Evolutionary conservation across 2,329 filamentous ascomycete genomes (phyloP).

Genomic region (Seiridium cupressi): DNA sequence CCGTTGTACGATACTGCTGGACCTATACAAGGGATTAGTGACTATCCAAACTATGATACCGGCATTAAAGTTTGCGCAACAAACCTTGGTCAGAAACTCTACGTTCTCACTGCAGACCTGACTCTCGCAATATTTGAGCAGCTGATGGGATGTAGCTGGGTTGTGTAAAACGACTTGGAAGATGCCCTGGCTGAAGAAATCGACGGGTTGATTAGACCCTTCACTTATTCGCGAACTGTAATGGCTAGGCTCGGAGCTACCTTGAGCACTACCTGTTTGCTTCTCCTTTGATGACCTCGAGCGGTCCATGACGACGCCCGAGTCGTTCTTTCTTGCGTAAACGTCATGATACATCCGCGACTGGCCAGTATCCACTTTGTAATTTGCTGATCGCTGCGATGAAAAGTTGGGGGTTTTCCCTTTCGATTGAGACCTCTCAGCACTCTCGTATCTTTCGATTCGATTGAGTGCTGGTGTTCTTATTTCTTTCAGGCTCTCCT

Average conservation of each 20-base stretch:
- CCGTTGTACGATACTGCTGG: slow-evolving; percentile 39
- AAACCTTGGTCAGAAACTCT: slow-evolving; percentile 45
- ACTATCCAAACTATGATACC: not conserved
- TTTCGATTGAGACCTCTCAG: not conserved
- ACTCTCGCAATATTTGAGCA: slow-evolving; percentile 38
- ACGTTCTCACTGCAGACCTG: slow-evolving; percentile 40
- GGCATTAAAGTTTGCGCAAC: not conserved
- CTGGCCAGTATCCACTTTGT: not conserved
- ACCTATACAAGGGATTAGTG: slow-evolving; percentile 19
- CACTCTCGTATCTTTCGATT: not conserved
- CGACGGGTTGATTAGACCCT: slow-evolving; percentile 21
- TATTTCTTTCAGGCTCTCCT: no score
- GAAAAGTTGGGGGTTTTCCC: not conserved
- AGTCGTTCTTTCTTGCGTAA: not conserved
- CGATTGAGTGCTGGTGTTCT: not conserved
- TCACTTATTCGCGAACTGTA: not conserved
- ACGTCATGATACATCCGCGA: not conserved
- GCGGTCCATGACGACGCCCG: not conserved
- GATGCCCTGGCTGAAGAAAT: slow-evolving; percentile 40
- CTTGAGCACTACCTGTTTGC: not conserved
- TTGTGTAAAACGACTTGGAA: slow-evolving; percentile 41
- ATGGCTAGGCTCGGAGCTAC: not conserved
- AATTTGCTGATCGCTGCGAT: not conserved
- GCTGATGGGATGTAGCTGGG: slow-evolving; percentile 38
- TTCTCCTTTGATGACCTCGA: not conserved